Percentiles rank a stretch among this genome's conserved stretches.
Evolutionary conservation across 2,329 filamentous ascomycete species (phyloP).

Genomic region (Trichoderma arundinaceum): DNA sequence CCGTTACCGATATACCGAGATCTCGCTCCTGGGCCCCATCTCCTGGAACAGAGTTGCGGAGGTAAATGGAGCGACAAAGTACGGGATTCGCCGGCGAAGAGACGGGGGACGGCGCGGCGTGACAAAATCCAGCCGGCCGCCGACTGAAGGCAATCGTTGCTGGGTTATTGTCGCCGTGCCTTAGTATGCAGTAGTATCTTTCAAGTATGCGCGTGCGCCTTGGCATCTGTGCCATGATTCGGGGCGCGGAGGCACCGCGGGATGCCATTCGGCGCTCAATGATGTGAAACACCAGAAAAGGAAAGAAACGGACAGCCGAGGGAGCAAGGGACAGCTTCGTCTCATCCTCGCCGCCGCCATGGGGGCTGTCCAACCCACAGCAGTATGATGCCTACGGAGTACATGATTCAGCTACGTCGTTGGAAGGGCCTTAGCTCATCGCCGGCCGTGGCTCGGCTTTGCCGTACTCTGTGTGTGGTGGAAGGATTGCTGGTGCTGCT

Average conservation of each 20-base stretch:
- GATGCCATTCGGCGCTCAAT: too few relatives aligned
- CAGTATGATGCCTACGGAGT: neutral
- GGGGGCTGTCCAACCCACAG: neutral
- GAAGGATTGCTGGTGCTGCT: neutral
- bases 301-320: neutral
- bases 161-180: neutral
- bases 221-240: too few relatives aligned
- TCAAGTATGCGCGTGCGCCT: too few relatives aligned
- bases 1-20: constrained; percentile 16
- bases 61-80: neutral
- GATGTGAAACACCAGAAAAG: neutral
- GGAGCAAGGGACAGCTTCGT: neutral
- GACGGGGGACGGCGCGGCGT: neutral
- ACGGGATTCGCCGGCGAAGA: neutral
- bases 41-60: constrained; percentile 2
- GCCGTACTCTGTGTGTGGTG: constrained; percentile 2
- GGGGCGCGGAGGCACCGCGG: too few relatives aligned
- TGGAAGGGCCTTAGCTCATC: neutral
- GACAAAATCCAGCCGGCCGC: neutral
- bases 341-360: too few relatives aligned
- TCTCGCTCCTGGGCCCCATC: neutral
- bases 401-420: constrained; percentile 18
- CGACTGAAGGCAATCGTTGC: neutral
- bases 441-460: constrained; percentile 2
- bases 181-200: too few relatives aligned